phyloP scores from a whole-genome alignment of 345 rosid species.

The Draba incana region DNA sequence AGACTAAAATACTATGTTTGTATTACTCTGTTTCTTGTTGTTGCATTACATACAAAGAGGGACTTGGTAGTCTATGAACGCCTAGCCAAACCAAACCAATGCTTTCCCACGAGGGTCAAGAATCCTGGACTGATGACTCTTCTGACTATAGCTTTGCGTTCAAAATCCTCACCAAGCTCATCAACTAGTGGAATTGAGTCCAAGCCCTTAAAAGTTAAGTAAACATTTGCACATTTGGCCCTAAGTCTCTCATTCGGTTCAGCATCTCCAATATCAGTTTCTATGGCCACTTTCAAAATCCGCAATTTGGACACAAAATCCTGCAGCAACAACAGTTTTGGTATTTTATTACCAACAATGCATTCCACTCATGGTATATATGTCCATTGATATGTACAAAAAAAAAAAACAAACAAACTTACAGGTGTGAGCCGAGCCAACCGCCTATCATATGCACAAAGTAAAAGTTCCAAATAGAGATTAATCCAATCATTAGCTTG shows the following conservation, averaged over 20 bases:
- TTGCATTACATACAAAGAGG: too few relatives aligned
- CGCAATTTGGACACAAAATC: not conserved
- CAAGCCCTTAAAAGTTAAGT: not conserved
- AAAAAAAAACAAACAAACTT: too few relatives aligned
- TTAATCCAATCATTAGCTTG: not conserved
- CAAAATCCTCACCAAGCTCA: not conserved
- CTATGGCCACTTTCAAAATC: slow-evolving; percentile 12
- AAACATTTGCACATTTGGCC: not conserved
- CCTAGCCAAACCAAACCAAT: not conserved
- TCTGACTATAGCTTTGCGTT: not conserved
- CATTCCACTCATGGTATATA: not conserved
- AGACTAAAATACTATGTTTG: too few relatives aligned
- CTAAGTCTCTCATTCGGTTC: not conserved
- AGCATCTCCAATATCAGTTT: not conserved
- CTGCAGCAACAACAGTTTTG: not conserved
- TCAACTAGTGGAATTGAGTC: not conserved
- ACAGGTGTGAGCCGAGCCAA: too few relatives aligned
- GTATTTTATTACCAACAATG: not conserved
- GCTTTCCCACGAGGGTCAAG: not conserved
- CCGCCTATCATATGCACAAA: not conserved
- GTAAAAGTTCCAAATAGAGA: not conserved
- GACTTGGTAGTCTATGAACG: too few relatives aligned
- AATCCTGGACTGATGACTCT: not conserved
- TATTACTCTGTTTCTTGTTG: too few relatives aligned
- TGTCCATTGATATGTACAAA: not conserved